Conservation (phyloP, 2,329 filamentous ascomycete genomes). For the Exophiala dermatitidis region DNA sequence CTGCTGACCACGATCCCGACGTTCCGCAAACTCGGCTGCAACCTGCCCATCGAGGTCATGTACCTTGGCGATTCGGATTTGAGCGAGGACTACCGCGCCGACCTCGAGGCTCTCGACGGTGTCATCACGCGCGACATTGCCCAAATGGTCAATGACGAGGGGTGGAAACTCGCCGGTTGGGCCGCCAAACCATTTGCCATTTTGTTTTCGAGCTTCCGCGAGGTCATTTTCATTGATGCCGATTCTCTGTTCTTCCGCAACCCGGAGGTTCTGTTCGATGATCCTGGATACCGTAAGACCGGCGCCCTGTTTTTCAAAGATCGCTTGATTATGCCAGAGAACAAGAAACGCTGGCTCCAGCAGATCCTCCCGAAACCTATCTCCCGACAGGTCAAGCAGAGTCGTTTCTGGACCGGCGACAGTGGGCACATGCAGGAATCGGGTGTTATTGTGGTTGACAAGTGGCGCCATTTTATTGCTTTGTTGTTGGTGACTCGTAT, state of each 20-base stretch:
- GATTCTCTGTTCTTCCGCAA: conserved; percentile 41
- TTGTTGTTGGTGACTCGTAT: conserved; percentile 35
- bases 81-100: conserved; percentile 37
- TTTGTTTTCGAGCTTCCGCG: conserved; percentile 42
- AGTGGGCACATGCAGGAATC: conserved; percentile 37
- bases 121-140: conserved; percentile 42
- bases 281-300: conserved; percentile 37
- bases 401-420: conserved; percentile 26
- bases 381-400: conserved; percentile 35
- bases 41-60: conserved; percentile 27
- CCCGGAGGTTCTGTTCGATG: conserved; percentile 39
- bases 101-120: conserved; percentile 38
- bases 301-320: conserved; percentile 45
- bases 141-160: conserved; percentile 40
- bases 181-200: conserved; percentile 44
- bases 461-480: conserved; percentile 41
- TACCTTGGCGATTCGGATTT: conserved; percentile 40
- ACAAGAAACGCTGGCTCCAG: conserved; percentile 36
- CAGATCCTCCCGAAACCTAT: conserved; percentile 40
- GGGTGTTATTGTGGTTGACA: conserved; percentile 43
- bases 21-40: conserved; percentile 26
- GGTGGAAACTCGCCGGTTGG: conserved; percentile 42
- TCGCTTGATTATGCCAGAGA: conserved; percentile 37
- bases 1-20: conserved; percentile 38
- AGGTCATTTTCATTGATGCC: conserved; percentile 44